Base-by-base conservation (phyloP, 106 monocot species). In the Phalaenopsis equestris region DNA sequence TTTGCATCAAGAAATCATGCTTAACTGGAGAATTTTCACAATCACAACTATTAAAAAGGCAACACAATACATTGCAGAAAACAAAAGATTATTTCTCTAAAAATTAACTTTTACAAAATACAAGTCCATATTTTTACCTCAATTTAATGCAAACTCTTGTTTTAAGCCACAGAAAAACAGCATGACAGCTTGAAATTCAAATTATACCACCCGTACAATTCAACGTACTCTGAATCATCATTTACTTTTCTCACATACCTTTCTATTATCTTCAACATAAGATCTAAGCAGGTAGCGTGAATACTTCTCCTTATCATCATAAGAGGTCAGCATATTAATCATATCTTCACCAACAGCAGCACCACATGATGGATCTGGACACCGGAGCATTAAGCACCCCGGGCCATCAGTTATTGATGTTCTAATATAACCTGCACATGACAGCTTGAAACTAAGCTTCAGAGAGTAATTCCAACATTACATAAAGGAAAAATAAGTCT, bases 331-430 rank as follows among this genome's bases (percentile, higher is more conserved):
- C 79, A 77, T 64, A 79, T 90, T 85, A 79, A 99, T 88, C 98
- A 99, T 91, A 75, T 91, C 88, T 72, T 92, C 84, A 80, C 84
- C 91, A 85, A 95, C 86, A 83, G 91, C 91, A 87, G 91, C 98
- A 76, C 79, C 80, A 74, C 98, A 99, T 77, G 94, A 89, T 86
- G 98, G 94, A 84, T 93, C 94, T 85, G 98, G 98, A 56, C 98
- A 99, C 47, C 91, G 89, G 84, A 99, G 82, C 80, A 84, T 85
- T 80, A 99, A 87, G 84, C 94, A 99, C 82, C 94, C 92, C 70
- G 94, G 94, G 39, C 98, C 98, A 89, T 92, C 93, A 85, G 76
- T 86, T 79, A 99, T 91, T 65, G 98, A 86, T 84, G 93, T 88
- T 76, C 86, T 67, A 75, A 99, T 84, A 73, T 99, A 99, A 80